Conservation (phyloP, 176 grass and related monocot species). For the Canna indica region DNA sequence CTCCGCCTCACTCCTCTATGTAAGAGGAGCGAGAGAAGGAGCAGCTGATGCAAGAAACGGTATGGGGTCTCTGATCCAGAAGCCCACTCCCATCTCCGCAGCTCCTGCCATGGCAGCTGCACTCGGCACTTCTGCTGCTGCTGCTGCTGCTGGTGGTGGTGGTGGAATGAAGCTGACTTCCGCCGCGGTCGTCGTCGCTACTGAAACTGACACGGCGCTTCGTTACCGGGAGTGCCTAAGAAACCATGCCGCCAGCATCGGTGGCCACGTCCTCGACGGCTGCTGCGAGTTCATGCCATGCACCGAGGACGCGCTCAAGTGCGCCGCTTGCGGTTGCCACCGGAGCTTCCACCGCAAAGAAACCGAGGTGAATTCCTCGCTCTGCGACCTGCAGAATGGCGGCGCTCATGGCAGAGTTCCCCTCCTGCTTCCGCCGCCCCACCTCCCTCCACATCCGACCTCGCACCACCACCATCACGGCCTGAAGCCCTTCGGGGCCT, state of each 20-base stretch:
- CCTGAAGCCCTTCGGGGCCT: conserved; percentile 14
- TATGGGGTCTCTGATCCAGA: background rate
- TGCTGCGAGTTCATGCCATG: conserved; percentile 95
- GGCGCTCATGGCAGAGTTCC: conserved; percentile 10
- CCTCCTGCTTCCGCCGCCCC: background rate
- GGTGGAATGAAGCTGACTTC: background rate
- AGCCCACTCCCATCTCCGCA: conserved; percentile 2
- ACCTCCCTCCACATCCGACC: background rate
- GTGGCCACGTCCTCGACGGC: conserved; percentile 79
- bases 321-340: conserved; percentile 90
- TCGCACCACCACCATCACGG: conserved; percentile 11
- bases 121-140: background rate
- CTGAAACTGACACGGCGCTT: background rate
- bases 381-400: conserved; percentile 4
- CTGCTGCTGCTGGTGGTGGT: background rate
- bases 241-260: conserved; percentile 77
- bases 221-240: conserved; percentile 70
- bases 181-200: background rate
- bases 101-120: background rate
- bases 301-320: conserved; percentile 36
- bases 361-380: conserved; percentile 1
- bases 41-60: background rate
- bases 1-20: background rate
- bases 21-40: conserved; percentile 1
- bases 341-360: conserved; percentile 94